A percentile compares a stretch with the other conserved stretches of the same genome.
phyloP scores from a whole-genome alignment of 208 protist species.

The Leishmania braziliensis region DNA sequence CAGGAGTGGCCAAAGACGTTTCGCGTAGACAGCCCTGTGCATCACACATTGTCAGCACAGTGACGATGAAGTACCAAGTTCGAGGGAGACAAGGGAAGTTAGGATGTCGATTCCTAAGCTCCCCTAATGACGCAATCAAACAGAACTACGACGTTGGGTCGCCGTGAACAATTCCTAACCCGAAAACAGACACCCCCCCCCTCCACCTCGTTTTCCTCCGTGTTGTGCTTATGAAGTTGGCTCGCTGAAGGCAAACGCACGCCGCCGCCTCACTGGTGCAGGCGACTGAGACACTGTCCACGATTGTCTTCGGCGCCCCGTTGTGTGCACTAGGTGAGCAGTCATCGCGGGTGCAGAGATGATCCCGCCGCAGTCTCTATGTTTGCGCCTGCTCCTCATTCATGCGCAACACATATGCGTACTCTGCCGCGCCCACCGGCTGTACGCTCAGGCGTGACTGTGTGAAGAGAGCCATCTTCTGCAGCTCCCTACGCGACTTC shows the following conservation, averaged over 20 bases:
- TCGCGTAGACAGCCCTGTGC: not conserved
- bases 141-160: not conserved
- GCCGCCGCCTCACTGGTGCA: not conserved
- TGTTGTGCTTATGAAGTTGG: not conserved
- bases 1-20: not conserved
- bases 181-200: not conserved
- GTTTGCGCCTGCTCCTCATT: constrained; percentile 8
- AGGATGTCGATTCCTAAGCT: not conserved
- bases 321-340: too few species aligned
- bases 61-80: not conserved
- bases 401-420: constrained; percentile 62
- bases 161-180: not conserved
- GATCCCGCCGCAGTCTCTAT: not conserved
- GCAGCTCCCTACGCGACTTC: constrained; percentile 53
- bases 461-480: constrained; percentile 73
- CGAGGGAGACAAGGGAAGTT: not conserved
- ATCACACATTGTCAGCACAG: not conserved
- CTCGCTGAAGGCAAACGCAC: not conserved
- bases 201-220: not conserved
- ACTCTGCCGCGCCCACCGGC: constrained; percentile 58
- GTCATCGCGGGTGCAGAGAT: not conserved
- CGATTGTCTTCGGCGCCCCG: not conserved
- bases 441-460: constrained; percentile 79
- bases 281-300: not conserved
- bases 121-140: not conserved